These are phyloP conservation scores for Globisporangium iwayamae DNA, from an alignment of 352 stramenopile species.

Conservation along the genomic window DNA sequence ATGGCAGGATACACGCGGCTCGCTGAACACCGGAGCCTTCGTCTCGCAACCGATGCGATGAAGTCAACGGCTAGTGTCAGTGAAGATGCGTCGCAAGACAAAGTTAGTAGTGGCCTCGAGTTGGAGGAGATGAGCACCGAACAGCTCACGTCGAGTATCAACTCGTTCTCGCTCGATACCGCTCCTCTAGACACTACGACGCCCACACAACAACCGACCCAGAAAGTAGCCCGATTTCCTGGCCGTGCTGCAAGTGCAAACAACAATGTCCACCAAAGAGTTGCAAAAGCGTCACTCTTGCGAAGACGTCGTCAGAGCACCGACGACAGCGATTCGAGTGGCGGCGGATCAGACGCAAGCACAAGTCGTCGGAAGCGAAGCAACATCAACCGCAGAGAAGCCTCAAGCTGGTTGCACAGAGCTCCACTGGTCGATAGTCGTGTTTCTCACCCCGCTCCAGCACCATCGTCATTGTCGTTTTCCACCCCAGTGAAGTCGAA, in stretches of 20 bases:
- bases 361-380: constrained; percentile 60
- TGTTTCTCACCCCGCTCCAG: neutral
- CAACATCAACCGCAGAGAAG: constrained; percentile 32
- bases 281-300: constrained; percentile 21
- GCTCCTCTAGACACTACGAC: neutral
- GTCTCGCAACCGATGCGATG: neutral
- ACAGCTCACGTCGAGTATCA: constrained; percentile 49
- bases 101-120: constrained; percentile 20
- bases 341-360: constrained; percentile 42
- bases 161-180: constrained; percentile 34
- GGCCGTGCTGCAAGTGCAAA: neutral
- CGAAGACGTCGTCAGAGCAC: constrained; percentile 45
- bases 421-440: neutral
- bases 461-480: neutral
- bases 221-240: neutral
- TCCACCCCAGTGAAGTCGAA: constrained; percentile 28
- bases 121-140: constrained; percentile 42
- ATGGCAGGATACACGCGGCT: constrained; percentile 12
- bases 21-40: constrained; percentile 3
- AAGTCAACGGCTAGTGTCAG: neutral
- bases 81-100: constrained; percentile 7
- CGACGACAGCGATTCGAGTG: constrained; percentile 62
- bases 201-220: too few relatives aligned
- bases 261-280: neutral
- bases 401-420: constrained; percentile 14